phyloP scores from a whole-genome alignment of 306 rosid species.

The Neltuma alba region DNA sequence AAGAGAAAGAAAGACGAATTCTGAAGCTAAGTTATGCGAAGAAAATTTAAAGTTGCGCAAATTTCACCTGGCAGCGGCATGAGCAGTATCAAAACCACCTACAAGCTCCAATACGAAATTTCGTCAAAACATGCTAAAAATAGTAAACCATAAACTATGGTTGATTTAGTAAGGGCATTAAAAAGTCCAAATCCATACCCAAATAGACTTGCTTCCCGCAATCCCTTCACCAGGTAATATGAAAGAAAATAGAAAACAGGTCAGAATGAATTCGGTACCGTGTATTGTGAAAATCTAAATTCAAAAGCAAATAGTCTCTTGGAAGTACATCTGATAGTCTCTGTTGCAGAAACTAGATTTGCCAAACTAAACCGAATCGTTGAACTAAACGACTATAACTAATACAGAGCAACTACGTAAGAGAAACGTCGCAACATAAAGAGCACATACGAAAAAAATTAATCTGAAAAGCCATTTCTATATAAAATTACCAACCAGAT shows the following conservation, averaged over 20 bases:
- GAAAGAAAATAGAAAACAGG: background rate
- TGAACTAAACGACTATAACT: background rate
- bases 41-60: slow-evolving; percentile 10
- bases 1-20: background rate
- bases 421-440: background rate
- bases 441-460: background rate
- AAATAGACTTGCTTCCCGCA: slow-evolving; percentile 98
- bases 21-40: background rate
- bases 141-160: slow-evolving; percentile 40
- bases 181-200: slow-evolving; percentile 64
- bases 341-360: background rate
- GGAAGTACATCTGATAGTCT: background rate
- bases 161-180: slow-evolving; percentile 30
- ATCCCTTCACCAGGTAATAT: slow-evolving; percentile 67
- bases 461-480: background rate
- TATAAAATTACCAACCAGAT: slow-evolving; percentile 69
- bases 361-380: background rate
- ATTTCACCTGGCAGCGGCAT: slow-evolving; percentile 92
- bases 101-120: slow-evolving; percentile 34
- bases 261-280: slow-evolving; percentile 39
- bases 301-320: slow-evolving; percentile 15
- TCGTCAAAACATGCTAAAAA: slow-evolving; percentile 39
- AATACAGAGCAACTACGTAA: background rate
- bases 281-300: background rate
- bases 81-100: slow-evolving; percentile 99